These are phyloP conservation scores for Fusarium siculi DNA, from an alignment of 2,329 filamentous ascomycete genomes.

Conservation along the genomic window DNA sequence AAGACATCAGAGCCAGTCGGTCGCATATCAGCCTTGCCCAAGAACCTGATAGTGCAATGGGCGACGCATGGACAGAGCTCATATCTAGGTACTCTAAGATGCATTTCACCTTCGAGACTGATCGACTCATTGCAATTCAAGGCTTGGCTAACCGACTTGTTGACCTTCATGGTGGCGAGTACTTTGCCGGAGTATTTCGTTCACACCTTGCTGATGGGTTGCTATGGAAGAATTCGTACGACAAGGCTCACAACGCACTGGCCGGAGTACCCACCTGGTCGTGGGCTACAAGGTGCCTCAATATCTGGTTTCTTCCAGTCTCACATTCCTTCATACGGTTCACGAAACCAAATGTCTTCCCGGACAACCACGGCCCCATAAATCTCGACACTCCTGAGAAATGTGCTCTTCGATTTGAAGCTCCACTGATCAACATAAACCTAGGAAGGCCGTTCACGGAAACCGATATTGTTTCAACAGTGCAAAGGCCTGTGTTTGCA, in stretches of 20 bases:
- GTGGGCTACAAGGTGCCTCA: neutral
- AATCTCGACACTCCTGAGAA: neutral
- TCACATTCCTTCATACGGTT: neutral
- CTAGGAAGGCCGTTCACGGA: neutral
- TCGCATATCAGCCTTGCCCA: neutral
- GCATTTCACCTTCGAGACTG: conserved; percentile 1
- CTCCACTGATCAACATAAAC: neutral
- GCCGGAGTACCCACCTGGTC: conserved; percentile 4
- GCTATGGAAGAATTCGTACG: neutral
- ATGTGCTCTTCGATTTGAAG: neutral
- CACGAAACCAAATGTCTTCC: neutral
- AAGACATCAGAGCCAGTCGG: neutral
- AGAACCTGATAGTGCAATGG: neutral
- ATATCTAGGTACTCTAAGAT: conserved; percentile 1
- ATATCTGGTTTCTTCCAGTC: neutral
- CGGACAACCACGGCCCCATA: neutral
- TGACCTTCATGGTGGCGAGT: neutral
- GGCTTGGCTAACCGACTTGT: conserved; percentile 7
- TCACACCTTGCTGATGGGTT: conserved; percentile 9
- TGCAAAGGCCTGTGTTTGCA: neutral
- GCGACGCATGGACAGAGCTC: neutral
- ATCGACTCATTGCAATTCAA: conserved; percentile 14
- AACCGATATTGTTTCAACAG: neutral
- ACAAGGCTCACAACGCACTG: neutral
- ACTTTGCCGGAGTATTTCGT: conserved; percentile 11